Evolutionary conservation across 345 rosid genomes (phyloP).

Genomic region (Heritiera fomes): DNA sequence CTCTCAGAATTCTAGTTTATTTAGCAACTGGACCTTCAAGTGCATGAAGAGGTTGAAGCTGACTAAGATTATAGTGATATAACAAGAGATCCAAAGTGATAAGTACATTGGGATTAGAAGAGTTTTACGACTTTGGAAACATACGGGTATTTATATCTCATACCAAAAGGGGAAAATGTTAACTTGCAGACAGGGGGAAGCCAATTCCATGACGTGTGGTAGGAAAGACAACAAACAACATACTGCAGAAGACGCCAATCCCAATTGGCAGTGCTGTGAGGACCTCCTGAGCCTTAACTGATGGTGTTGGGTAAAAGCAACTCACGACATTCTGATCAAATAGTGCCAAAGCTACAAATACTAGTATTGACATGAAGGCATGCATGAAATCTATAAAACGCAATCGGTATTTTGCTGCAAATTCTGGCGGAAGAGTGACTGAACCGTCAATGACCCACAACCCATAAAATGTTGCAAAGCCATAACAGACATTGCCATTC

Average conservation of each 20-base stretch:
- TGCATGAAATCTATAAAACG: slow-evolving; percentile 75
- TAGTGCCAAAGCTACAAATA: slow-evolving; percentile 72
- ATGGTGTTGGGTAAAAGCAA: slow-evolving; percentile 80
- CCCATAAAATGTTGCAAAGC: slow-evolving; percentile 66
- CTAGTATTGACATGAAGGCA: slow-evolving; percentile 71
- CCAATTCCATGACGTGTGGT: slow-evolving; percentile 91
- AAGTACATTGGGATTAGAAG: background rate
- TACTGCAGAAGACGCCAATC: slow-evolving; percentile 68
- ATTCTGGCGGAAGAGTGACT: slow-evolving; percentile 50
- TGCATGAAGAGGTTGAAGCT: background rate
- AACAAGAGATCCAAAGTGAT: background rate
- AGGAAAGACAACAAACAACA: slow-evolving; percentile 83
- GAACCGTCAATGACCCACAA: slow-evolving; percentile 90
- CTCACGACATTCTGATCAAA: slow-evolving; percentile 69
- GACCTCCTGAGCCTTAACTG: slow-evolving; percentile 61
- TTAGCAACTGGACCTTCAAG: background rate
- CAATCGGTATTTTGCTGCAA: slow-evolving; percentile 51
- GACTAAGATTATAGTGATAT: background rate
- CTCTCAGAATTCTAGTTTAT: background rate
- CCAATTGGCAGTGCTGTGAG: slow-evolving; percentile 82
- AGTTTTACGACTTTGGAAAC: background rate
- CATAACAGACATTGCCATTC: slow-evolving; percentile 69
- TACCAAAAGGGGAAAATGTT: slow-evolving; percentile 3
- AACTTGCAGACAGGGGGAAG: slow-evolving; percentile 59
- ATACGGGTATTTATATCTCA: background rate